These are phyloP conservation scores for Aspergillus ostianus DNA, from an alignment of 495 filamentous ascomycete genomes.

Conservation along the genomic window DNA sequence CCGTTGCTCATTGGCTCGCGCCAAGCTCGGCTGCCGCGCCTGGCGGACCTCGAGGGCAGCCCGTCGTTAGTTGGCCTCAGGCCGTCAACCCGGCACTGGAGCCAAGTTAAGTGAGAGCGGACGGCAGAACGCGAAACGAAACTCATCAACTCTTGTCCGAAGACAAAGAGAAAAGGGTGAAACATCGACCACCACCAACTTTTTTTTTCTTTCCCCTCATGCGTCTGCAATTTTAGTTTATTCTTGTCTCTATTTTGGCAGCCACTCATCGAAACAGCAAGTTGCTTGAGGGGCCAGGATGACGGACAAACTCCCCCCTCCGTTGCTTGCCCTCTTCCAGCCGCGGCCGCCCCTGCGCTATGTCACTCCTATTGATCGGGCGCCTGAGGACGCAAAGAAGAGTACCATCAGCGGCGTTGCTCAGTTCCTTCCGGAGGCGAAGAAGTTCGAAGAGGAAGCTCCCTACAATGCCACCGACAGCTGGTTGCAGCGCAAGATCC, in stretches of 20 bases:
- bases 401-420: constrained; percentile 69
- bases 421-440: constrained; percentile 66
- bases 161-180: background rate
- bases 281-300: constrained; percentile 46
- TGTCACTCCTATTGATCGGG: constrained; percentile 76
- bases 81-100: no score
- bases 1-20: constrained; percentile 27
- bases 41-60: constrained; percentile 6
- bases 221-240: background rate
- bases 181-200: background rate
- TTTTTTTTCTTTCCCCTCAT: constrained; percentile 1
- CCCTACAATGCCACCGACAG: constrained; percentile 86
- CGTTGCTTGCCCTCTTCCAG: constrained; percentile 89
- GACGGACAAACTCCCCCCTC: constrained; percentile 94
- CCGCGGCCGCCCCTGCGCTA: constrained; percentile 89
- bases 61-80: constrained; percentile 1
- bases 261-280: background rate
- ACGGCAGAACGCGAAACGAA: background rate
- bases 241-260: background rate
- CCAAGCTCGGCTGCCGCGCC: constrained; percentile 22
- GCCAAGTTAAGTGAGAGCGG: background rate
- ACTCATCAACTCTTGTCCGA: background rate
- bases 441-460: constrained; percentile 66
- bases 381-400: constrained; percentile 74
- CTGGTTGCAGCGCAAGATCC: constrained; percentile 83